Evolutionary conservation across 83 land plant species (phyloP).

Genomic region (Diphasiastrum complanatum): DNA sequence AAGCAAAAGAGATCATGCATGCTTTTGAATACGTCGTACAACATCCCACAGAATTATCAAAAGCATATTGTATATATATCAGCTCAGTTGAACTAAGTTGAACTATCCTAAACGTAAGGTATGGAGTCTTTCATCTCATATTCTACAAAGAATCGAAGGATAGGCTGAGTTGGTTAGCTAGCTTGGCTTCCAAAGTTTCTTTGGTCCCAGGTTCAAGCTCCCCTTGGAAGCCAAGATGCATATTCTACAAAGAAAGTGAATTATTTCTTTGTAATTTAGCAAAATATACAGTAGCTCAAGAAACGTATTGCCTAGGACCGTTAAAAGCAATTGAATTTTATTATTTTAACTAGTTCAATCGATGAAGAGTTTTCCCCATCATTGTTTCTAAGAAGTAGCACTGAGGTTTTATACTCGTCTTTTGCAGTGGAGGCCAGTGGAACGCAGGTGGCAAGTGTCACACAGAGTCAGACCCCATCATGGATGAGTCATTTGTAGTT

Average conservation of each 20-base stretch:
- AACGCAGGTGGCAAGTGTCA: neutral
- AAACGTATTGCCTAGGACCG: neutral
- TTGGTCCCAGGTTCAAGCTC: too few species aligned
- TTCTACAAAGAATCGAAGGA: too few species aligned
- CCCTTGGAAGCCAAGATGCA: too few species aligned
- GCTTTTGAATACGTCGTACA: too few species aligned
- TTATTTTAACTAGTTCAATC: neutral
- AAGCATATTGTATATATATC: too few species aligned
- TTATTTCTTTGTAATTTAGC: neutral
- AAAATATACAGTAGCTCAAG: neutral
- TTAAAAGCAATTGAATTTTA: neutral
- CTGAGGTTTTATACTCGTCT: neutral
- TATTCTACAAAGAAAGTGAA: neutral
- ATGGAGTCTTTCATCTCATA: too few species aligned
- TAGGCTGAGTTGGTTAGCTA: too few species aligned
- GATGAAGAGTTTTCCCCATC: neutral
- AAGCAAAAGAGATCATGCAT: too few species aligned
- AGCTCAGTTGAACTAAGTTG: too few species aligned
- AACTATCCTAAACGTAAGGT: too few species aligned
- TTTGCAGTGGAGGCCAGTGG: neutral
- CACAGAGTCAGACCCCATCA: neutral
- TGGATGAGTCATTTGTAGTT: neutral
- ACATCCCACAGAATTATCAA: too few species aligned
- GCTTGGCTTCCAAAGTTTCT: too few species aligned
- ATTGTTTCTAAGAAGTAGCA: neutral